A percentile compares a stretch with the other conserved stretches of the same genome.
These are phyloP conservation scores for Penicillium ucsense DNA, from an alignment of 495 filamentous ascomycete species.

Conservation along the genomic window DNA sequence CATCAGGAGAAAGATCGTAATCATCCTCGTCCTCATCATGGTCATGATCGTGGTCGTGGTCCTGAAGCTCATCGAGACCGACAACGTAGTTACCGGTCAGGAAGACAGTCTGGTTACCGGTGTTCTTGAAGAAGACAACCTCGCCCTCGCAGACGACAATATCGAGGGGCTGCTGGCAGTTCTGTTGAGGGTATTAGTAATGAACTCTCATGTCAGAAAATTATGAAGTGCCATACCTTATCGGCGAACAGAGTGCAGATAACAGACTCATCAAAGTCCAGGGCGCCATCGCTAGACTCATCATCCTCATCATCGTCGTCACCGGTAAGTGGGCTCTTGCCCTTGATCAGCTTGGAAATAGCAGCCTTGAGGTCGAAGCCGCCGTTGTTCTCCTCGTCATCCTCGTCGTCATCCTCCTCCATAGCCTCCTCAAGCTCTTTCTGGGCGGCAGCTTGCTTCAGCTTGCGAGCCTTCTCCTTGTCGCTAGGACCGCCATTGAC, in stretches of 20 bases:
- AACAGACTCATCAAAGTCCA: constrained; percentile 76
- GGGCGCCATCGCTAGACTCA: constrained; percentile 48
- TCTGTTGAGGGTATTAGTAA: constrained; percentile 38
- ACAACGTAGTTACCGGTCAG: constrained; percentile 93
- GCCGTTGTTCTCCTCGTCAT: constrained; percentile 50
- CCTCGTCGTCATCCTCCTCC: constrained; percentile 51
- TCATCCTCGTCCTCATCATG: constrained; percentile 60
- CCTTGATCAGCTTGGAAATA: constrained; percentile 59
- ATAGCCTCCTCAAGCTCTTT: constrained; percentile 57
- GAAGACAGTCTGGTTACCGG: constrained; percentile 80
- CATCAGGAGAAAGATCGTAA: constrained; percentile 74
- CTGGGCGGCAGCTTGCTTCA: constrained; percentile 54
- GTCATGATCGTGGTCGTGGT: constrained; percentile 34
- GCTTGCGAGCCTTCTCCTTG: constrained; percentile 77
- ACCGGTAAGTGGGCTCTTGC: constrained; percentile 67
- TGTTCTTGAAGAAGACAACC: constrained; percentile 80
- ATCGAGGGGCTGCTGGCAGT: constrained; percentile 91
- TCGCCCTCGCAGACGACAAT: constrained; percentile 81
- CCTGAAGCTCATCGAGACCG: constrained; percentile 41
- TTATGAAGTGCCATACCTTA: constrained; percentile 40
- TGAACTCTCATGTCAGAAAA: neutral
- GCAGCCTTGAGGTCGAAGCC: constrained; percentile 52
- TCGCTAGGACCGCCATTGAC: constrained; percentile 83
- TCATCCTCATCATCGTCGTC: constrained; percentile 57
- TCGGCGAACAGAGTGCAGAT: constrained; percentile 89